phyloP scores from a whole-genome alignment of 2,329 filamentous ascomycete genomes.

The Pseudogymnoascus sp. region DNA sequence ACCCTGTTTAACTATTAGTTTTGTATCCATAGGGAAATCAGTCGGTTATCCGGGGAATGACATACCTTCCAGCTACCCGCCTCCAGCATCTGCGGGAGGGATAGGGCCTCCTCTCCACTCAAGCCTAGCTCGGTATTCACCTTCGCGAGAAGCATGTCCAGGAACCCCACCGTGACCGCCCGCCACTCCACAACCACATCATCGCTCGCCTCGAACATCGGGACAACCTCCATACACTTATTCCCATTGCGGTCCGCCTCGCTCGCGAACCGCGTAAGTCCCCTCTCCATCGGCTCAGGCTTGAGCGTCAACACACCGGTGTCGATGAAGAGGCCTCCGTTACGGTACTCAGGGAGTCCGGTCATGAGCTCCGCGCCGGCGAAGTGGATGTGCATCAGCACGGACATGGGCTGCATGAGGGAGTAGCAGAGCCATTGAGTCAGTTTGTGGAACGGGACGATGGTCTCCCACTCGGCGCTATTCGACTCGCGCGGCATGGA shows the following conservation, averaged over 20 bases:
- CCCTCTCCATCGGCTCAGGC: conserved; percentile 57
- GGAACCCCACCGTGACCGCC: conserved; percentile 63
- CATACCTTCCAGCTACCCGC: conserved; percentile 96
- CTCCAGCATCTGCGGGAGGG: conserved; percentile 81
- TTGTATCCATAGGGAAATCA: conserved; percentile 10
- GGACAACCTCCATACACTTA: conserved; percentile 64
- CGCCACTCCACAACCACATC: conserved; percentile 77
- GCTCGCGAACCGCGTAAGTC: conserved; percentile 58
- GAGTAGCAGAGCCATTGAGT: conserved; percentile 95
- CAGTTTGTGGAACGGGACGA: conserved; percentile 87
- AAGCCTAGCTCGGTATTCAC: conserved; percentile 63
- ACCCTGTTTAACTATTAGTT: conserved; percentile 43
- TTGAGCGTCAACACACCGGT: conserved; percentile 75
- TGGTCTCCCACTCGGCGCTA: conserved; percentile 59
- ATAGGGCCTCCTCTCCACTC: conserved; percentile 60
- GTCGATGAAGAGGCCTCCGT: conserved; percentile 81
- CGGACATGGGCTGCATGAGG: conserved; percentile 83
- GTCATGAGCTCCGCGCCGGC: conserved; percentile 75
- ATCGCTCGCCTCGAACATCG: conserved; percentile 63
- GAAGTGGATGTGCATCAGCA: conserved; percentile 71
- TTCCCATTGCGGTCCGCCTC: conserved; percentile 65
- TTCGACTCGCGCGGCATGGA: conserved; percentile 53
- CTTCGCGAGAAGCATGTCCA: conserved; percentile 61
- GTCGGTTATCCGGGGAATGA: background rate
- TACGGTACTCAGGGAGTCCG: conserved; percentile 84